Evolutionary conservation across 2,329 filamentous ascomycete genomes (phyloP).

Genomic region (Colletotrichum euphorbiae): DNA sequence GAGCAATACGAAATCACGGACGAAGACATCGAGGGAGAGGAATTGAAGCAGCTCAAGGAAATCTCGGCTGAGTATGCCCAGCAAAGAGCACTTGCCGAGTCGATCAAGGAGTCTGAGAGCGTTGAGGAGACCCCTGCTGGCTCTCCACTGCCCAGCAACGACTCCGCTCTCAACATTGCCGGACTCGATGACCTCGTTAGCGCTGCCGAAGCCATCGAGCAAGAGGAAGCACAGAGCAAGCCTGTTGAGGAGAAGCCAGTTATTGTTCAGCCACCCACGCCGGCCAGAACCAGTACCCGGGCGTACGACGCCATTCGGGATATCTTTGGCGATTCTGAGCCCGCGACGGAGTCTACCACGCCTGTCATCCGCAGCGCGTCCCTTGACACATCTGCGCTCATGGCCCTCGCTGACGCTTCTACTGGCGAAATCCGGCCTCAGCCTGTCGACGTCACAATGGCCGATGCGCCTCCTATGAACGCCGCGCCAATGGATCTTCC

Average conservation of each 20-base stretch:
- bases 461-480: conserved; percentile 15
- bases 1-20: conserved; percentile 48
- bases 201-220: conserved; percentile 29
- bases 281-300: conserved; percentile 34
- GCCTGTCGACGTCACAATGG: conserved; percentile 23
- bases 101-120: conserved; percentile 43
- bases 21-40: conserved; percentile 50
- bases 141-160: conserved; percentile 31
- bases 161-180: conserved; percentile 31
- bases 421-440: conserved; percentile 13
- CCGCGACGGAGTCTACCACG: conserved; percentile 39
- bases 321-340: conserved; percentile 50
- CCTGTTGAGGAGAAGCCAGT: conserved; percentile 29
- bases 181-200: conserved; percentile 32
- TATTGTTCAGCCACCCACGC: conserved; percentile 28
- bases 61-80: conserved; percentile 36
- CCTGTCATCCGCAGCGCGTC: conserved; percentile 14
- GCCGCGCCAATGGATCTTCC: not conserved
- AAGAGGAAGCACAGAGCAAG: conserved; percentile 13
- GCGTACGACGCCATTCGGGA: conserved; percentile 52
- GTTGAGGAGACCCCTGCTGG: conserved; percentile 43
- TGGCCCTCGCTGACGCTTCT: conserved; percentile 31
- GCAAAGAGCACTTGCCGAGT: conserved; percentile 30
- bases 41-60: conserved; percentile 49
- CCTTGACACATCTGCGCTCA: conserved; percentile 27